Evolutionary conservation across 2,329 filamentous ascomycete genomes (phyloP), one percentile per base, ranked within the genome.

Genomic region (Aphanoascus verrucosus): DNA sequence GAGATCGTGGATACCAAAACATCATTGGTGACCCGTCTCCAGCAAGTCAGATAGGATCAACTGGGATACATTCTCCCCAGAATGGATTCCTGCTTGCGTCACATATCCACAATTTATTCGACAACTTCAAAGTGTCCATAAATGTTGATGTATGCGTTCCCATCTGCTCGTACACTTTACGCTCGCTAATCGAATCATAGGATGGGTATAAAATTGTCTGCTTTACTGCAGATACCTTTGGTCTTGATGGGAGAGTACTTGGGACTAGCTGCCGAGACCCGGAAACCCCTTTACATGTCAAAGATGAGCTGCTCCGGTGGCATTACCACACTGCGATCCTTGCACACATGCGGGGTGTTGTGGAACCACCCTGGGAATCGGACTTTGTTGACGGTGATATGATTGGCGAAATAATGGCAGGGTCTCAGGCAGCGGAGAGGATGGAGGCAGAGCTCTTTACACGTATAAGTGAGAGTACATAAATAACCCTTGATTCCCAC

Each of bases 371-470:
- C 19, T 37, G 46, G 46, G 46, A 57, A 14, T 19, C 8, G n/a
- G 60, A 63, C 40, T 56, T 61, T 41, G 59, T 56, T 12, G 47
- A 47, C 9, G 58, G 41, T 15, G 61, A 62, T 50, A 53, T 58
- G 15, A 57, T 69, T 46, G 60, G 59, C n/a, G 54, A 61, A n/a
- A 66, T 68, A 45, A 56, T 62, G 68, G 66, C 82, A 80, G 79
- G 81, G 77, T 77, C 79, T 81, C 57, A 58, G 53, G 60, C 57
- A 11, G 59, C 52, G 23, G 52, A 64, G 35, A 59, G 61, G 40
- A 63, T 65, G 61, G 57, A 64, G 46, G 60, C 57, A 15, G 60
- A 63, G 55, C 45, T 65, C 4, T 64, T 64, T 45, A 62, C 41
- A 56, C 57, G 62, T 28, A 3, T 28, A 28, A 28, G 23, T 28